phyloP scores from a whole-genome alignment of 2,329 filamentous ascomycete species.

The Teratosphaeria destructans region DNA sequence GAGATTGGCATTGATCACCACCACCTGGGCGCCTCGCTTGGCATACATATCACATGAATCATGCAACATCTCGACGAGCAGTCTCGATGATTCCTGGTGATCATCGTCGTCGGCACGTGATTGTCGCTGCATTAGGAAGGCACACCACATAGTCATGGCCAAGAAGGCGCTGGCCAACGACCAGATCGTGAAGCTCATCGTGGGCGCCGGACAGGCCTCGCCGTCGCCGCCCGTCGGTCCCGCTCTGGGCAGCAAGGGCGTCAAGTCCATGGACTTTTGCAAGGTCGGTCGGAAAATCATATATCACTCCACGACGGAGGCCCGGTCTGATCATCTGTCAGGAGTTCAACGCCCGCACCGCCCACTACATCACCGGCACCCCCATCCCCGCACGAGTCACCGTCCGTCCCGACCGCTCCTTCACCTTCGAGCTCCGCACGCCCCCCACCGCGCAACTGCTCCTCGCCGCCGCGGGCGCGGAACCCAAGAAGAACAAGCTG shows the following conservation, averaged over 20 bases:
- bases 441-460: constrained; percentile 84
- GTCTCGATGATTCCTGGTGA: neutral
- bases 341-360: constrained; percentile 95
- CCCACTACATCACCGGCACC: constrained; percentile 69
- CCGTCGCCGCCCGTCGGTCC: constrained; percentile 94
- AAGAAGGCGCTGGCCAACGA: constrained; percentile 45
- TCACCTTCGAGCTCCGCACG: constrained; percentile 86
- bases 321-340: constrained; percentile 30
- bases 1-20: neutral
- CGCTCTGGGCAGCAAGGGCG: constrained; percentile 89
- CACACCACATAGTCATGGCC: constrained; percentile 35
- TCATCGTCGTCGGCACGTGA: neutral
- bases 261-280: constrained; percentile 99
- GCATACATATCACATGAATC: neutral
- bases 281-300: constrained; percentile 50
- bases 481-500: constrained; percentile 64
- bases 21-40: neutral
- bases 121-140: neutral
- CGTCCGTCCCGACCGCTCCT: constrained; percentile 85
- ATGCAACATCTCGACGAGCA: neutral
- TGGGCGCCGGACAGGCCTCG: constrained; percentile 88
- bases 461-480: constrained; percentile 69
- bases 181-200: constrained; percentile 91
- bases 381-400: constrained; percentile 85
- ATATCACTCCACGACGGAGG: neutral